phyloP scores from a whole-genome alignment of 331 rosid genomes.

The Prunus yedoensis region DNA sequence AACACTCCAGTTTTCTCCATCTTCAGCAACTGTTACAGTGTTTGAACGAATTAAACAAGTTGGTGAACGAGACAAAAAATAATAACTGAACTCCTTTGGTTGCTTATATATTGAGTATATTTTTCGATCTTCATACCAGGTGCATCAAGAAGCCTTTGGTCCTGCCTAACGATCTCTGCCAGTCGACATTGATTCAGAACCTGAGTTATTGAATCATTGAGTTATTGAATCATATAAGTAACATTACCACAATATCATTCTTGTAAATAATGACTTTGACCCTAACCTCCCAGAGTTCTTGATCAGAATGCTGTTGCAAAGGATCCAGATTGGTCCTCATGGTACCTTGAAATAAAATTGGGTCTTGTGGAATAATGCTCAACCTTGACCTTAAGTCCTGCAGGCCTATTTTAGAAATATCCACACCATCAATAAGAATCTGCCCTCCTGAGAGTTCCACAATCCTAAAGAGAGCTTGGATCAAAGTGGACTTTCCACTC shows the following conservation, averaged over 20 bases:
- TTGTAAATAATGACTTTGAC: constrained; percentile 13
- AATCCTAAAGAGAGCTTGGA: constrained; percentile 84
- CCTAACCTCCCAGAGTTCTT: constrained; percentile 87
- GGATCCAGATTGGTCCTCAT: constrained; percentile 82
- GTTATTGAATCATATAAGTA: constrained; percentile 5
- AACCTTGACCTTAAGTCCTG: constrained; percentile 84
- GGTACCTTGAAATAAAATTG: constrained; percentile 79
- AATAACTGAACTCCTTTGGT: neutral
- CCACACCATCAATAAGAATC: constrained; percentile 64
- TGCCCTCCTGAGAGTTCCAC: constrained; percentile 78
- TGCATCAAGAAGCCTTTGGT: constrained; percentile 74
- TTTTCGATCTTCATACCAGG: constrained; percentile 49
- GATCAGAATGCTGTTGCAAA: constrained; percentile 62
- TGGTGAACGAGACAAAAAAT: neutral
- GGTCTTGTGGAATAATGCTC: constrained; percentile 94
- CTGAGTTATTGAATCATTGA: constrained; percentile 50
- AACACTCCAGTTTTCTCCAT: constrained; percentile 94
- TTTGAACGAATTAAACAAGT: neutral
- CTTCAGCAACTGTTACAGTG: constrained; percentile 71
- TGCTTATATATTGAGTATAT: constrained; percentile 2
- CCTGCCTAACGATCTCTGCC: constrained; percentile 57
- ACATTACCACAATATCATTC: neutral
- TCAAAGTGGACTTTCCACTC: constrained; percentile 92
- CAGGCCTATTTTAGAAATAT: constrained; percentile 70
- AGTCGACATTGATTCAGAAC: constrained; percentile 72